Evolutionary conservation across 2,329 filamentous ascomycete species (phyloP), one percentile per base, ranked within the genome.

Genomic region (Podosphaera leucotricha): DNA sequence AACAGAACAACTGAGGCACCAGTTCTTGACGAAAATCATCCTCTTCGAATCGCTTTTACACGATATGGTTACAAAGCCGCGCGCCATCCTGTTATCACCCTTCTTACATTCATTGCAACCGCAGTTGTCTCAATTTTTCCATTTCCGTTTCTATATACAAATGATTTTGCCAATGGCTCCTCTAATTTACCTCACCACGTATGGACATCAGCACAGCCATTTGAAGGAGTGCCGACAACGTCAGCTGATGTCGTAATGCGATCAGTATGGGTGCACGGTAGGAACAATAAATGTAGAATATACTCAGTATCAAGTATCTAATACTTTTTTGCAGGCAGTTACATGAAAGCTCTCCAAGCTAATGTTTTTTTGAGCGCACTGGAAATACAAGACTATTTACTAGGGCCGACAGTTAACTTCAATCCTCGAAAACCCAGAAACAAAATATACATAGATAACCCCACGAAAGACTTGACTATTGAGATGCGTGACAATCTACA

Each of bases 261-360:
- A 51, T 81, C 81, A 46, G 70, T 83, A 45, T 87, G 81, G 81
- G 69, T 87, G 15, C 80, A 86, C 55, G 80, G 79, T 49, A 54
- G 22, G 52, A 36, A 22, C 19, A n/a, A n/a, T n/a, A n/a, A n/a
- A n/a, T n/a, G n/a, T n/a, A n/a, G n/a, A n/a, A n/a, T n/a, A n/a
- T n/a, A n/a, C n/a, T n/a, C n/a, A n/a, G n/a, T n/a, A n/a, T n/a
- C n/a, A n/a, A n/a, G n/a, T n/a, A n/a, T 13, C 4, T 18, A 8
- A n/a, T 39, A 44, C 47, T 43, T 54, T 43, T 4, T 8, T 6
- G 20, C 41, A 59, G 56, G 57, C 6, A 77, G 71, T 57, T 85
- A 85, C 55, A 86, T 86, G 76, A 68, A 75, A 53, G 81, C 80
- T 10, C 65, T 87, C 30, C 66, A 80, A 42, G 66, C 66, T 43